A percentile compares a stretch with the other conserved stretches of the same genome.
These are phyloP conservation scores for Fusarium oxysporum DNA, from an alignment of 2,329 filamentous ascomycete genomes.

Conservation along the genomic window DNA sequence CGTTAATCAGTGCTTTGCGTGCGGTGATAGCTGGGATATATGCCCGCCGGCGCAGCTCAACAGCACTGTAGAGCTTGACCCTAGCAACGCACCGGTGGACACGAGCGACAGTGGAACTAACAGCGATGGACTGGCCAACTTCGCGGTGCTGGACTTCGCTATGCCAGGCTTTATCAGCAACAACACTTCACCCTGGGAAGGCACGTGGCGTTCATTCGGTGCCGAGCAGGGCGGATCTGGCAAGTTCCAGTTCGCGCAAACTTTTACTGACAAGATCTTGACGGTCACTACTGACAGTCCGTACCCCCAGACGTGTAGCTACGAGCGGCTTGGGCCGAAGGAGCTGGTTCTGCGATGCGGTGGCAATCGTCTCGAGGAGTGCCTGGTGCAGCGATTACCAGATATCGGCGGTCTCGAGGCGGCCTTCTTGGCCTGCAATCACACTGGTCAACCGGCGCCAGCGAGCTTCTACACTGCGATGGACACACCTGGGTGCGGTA, in stretches of 20 bases:
- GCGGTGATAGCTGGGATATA: not conserved
- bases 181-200: not conserved
- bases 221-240: not conserved
- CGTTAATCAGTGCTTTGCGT: not conserved
- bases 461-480: slow-evolving; percentile 1
- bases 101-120: not conserved
- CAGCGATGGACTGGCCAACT: too few relatives aligned
- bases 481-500: not conserved
- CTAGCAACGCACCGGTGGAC: not conserved
- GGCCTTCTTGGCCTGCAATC: not conserved
- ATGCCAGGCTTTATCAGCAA: not conserved
- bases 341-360: not conserved
- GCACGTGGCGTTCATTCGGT: slow-evolving; percentile 8
- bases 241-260: slow-evolving; percentile 5
- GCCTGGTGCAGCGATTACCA: not conserved
- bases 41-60: not conserved
- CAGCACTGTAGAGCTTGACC: not conserved
- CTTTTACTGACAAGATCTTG: not conserved
- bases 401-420: not conserved
- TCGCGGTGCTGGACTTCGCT: not conserved
- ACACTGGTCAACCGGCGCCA: not conserved
- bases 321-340: not conserved
- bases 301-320: not conserved
- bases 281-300: slow-evolving; percentile 7
- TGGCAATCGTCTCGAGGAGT: not conserved